Base-by-base conservation (phyloP, 768 basidiomycete genomes). In the Naganishia friedmannii region DNA sequence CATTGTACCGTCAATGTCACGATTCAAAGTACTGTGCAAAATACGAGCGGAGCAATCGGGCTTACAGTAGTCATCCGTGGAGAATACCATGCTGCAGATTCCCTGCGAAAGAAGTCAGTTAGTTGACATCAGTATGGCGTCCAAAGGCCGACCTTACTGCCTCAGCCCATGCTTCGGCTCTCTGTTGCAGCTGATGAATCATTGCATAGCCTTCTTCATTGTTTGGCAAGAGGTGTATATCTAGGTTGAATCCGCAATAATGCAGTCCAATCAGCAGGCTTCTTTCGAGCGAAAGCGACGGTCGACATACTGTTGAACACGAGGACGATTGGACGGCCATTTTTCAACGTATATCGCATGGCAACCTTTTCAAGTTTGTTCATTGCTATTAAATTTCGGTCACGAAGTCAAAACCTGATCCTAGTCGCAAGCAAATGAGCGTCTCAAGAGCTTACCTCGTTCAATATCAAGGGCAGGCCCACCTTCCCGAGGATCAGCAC, bases 131-230 rank as follows among this genome's bases (percentile, higher is more conserved):
- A 55, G 8, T 32, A 31, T n/a, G 13, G 29, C 29, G 21, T 63
- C 4, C 6, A 63, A 42, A 26, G 23, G 48, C 28, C 13, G 32
- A 68, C 3, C 42, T 23, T 63, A 63, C 60, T 73, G 68, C 88
- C 87, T 89, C 88, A 6, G 89, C 88, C 91, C 93, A 94, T 7
- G 88, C 82, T 78, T 93, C 92, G 6, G 90, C 92, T 67, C 88
- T 85, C 76, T 91, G 90, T 77, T 93, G 93, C 21, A 93, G 84
- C 75, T 92, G 91, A 67, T 93, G 82, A n/a, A 96, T 83, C 82
- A 93, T 86, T 51, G 89, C 86, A 72, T 85, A 84, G 0, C 92
- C 91, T 31, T 87, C 87, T 12, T 89, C 89, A 73, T 91, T 87
- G 73, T 92, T 90, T 12, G 80, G 80, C 66, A 81, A 78, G 5